Evolutionary conservation across 73 alveolate genomes (phyloP).

Genomic region (Paramecium biaurelia): DNA sequence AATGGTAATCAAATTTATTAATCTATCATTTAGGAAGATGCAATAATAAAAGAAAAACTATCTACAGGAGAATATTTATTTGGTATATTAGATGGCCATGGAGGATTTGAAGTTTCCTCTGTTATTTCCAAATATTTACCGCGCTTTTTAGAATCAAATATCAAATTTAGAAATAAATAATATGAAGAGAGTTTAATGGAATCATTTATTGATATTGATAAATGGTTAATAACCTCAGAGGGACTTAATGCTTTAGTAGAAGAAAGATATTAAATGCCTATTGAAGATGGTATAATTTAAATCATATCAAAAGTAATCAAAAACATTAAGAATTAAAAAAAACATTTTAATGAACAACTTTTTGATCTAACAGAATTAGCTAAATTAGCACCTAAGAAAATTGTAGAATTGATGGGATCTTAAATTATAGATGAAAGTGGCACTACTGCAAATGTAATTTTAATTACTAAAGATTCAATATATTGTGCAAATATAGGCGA

Average conservation of each 20-base stretch:
- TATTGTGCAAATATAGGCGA: conserved; percentile 96
- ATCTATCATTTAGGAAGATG: background rate
- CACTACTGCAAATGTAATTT: conserved; percentile 76
- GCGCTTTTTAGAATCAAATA: conserved; percentile 45
- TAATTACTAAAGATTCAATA: conserved; percentile 70
- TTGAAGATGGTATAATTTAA: background rate
- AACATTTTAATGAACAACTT: background rate
- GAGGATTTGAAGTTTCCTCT: conserved; percentile 89
- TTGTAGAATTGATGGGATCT: background rate
- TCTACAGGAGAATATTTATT: conserved; percentile 45
- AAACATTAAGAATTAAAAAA: background rate
- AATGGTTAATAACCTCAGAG: conserved; percentile 60
- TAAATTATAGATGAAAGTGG: conserved; percentile 61
- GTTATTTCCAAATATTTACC: conserved; percentile 50
- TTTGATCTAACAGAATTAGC: background rate
- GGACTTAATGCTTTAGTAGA: conserved; percentile 52
- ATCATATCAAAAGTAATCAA: background rate
- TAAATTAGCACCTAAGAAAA: background rate
- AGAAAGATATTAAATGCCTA: background rate
- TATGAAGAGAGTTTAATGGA: conserved; percentile 73
- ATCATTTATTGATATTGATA: conserved; percentile 73
- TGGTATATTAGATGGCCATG: conserved; percentile 94
- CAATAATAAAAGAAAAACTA: background rate
- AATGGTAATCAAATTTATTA: background rate
- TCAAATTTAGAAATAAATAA: conserved; percentile 43